Conservation (phyloP, 345 rosid species). For the Gossypioides kirkii region DNA sequence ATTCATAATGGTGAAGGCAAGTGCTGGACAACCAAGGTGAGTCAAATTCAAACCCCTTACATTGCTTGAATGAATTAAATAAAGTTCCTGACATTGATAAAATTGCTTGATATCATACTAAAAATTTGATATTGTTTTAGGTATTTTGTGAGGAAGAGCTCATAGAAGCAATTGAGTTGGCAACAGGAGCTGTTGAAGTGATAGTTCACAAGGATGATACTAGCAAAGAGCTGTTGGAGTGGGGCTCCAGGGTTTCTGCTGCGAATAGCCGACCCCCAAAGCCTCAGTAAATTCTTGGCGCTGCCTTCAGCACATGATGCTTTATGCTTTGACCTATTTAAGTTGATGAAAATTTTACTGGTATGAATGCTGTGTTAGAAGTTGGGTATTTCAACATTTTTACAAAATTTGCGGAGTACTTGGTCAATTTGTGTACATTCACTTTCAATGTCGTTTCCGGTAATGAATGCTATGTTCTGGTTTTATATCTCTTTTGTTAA, state of each 20-base stretch:
- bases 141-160: constrained; percentile 63
- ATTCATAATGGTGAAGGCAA: constrained; percentile 50
- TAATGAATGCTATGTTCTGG: background rate
- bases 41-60: background rate
- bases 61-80: background rate
- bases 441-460: too few species aligned
- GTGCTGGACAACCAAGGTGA: constrained; percentile 79
- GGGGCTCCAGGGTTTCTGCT: constrained; percentile 74
- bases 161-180: constrained; percentile 47
- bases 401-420: too few species aligned
- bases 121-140: constrained; percentile 23
- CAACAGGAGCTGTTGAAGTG: constrained; percentile 61
- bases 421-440: too few species aligned
- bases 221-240: constrained; percentile 76
- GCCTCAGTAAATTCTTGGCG: constrained; percentile 37
- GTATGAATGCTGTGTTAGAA: background rate
- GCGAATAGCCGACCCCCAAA: constrained; percentile 77
- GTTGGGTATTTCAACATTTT: too few species aligned
- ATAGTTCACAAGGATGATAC: constrained; percentile 77
- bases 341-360: background rate
- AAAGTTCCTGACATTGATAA: background rate
- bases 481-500: background rate
- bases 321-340: background rate
- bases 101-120: background rate
- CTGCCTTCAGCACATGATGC: background rate